These are phyloP conservation scores for Tylopilus sp. DNA, from an alignment of 1,284 basidiomycete genomes.

Conservation along the genomic window DNA sequence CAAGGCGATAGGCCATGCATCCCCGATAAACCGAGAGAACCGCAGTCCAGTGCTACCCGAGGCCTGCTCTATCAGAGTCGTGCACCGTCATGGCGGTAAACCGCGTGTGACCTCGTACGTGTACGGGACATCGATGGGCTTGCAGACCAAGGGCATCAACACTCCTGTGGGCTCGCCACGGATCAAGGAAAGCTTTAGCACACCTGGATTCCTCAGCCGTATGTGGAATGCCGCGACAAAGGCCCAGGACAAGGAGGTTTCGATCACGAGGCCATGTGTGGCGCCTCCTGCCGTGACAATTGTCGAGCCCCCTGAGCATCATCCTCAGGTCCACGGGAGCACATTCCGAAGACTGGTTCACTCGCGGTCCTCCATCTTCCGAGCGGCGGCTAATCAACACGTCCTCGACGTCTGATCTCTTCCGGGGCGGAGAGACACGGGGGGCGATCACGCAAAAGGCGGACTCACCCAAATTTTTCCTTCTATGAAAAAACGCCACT, in stretches of 20 bases:
- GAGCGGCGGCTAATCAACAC: slow-evolving; percentile 29
- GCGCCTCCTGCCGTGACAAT: slow-evolving; percentile 33
- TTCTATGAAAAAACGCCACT: slow-evolving; percentile 27
- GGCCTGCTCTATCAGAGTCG: slow-evolving; percentile 28
- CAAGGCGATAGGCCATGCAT: slow-evolving; percentile 25
- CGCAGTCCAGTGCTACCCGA: slow-evolving; percentile 16
- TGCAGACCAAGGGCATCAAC: slow-evolving; percentile 16
- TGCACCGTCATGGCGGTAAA: slow-evolving; percentile 27
- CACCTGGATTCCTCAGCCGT: slow-evolving; percentile 55
- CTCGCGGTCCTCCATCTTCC: slow-evolving; percentile 47
- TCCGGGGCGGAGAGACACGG: background rate
- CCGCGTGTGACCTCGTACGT: slow-evolving; percentile 31
- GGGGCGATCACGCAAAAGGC: slow-evolving; percentile 7
- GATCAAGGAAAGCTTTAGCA: slow-evolving; percentile 33
- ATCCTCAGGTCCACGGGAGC: slow-evolving; percentile 31
- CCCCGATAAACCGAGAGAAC: slow-evolving; percentile 24
- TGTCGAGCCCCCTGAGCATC: slow-evolving; percentile 36
- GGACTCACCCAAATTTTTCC: slow-evolving; percentile 25
- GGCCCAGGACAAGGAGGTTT: slow-evolving; percentile 39
- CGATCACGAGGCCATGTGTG: slow-evolving; percentile 27
- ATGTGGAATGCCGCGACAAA: slow-evolving; percentile 64
- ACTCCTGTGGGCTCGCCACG: slow-evolving; percentile 20
- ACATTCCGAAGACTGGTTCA: slow-evolving; percentile 40
- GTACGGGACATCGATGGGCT: slow-evolving; percentile 25
- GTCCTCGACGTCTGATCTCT: slow-evolving; percentile 32